Evolutionary conservation across 2,329 filamentous ascomycete species (phyloP).

Genomic region (Xylariaceae sp.): DNA sequence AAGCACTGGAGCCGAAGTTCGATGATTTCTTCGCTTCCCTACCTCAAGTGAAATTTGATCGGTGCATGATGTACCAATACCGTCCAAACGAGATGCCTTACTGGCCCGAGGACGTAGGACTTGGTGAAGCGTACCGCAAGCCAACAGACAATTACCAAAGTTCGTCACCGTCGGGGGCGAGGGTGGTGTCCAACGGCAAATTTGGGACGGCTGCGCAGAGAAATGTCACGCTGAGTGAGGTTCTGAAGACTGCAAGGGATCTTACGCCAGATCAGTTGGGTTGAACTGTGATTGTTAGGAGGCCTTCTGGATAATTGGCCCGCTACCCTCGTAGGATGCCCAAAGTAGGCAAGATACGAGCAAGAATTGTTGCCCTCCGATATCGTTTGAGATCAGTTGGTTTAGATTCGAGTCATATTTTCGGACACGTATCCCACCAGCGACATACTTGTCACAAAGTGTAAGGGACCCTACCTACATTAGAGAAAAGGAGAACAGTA

Average conservation of each 20-base stretch:
- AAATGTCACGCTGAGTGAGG: constrained; percentile 2
- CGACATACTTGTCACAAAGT: too few species aligned
- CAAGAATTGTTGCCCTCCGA: too few species aligned
- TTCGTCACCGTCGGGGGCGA: constrained; percentile 1
- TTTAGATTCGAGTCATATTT: too few species aligned
- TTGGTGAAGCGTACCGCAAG: constrained; percentile 15
- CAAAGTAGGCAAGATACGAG: too few species aligned
- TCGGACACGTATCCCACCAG: too few species aligned
- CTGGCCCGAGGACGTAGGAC: constrained; percentile 7
- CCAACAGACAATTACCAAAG: constrained; percentile 17
- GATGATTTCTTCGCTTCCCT: constrained; percentile 16
- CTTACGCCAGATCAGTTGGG: constrained; percentile 13
- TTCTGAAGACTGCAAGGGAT: constrained; percentile 11
- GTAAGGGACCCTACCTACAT: too few species aligned
- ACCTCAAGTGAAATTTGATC: constrained; percentile 9
- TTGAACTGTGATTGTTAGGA: neutral
- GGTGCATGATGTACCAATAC: constrained; percentile 15
- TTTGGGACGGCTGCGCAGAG: constrained; percentile 15
- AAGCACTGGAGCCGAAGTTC: constrained; percentile 16
- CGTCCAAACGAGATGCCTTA: constrained; percentile 16
- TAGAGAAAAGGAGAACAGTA: too few species aligned
- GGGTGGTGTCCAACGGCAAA: constrained; percentile 9
- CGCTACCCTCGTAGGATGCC: too few species aligned
- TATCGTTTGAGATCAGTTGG: too few species aligned
- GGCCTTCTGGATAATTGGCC: too few species aligned